Conservation (phyloP, 371 early-diverging fungal genomes). For the Mucor velutinosus region DNA sequence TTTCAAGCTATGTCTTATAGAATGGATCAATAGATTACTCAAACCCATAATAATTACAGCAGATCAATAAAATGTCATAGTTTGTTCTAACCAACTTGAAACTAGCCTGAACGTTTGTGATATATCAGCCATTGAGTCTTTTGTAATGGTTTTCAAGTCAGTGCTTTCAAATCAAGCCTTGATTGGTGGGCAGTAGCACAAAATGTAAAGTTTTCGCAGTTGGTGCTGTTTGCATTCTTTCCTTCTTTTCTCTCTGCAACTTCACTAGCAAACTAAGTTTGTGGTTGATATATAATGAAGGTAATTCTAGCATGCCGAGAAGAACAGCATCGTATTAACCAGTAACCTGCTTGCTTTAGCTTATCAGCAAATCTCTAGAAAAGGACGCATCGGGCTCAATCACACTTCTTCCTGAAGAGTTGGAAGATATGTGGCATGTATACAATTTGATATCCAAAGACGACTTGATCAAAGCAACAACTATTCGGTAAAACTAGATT, state of each 20-base stretch:
- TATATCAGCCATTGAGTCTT: too few species aligned
- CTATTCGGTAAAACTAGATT: constrained; percentile 68
- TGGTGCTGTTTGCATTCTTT: background rate
- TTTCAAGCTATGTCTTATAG: background rate
- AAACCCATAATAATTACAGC: too few species aligned
- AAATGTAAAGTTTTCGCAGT: background rate
- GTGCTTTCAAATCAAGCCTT: background rate
- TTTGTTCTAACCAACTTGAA: too few species aligned
- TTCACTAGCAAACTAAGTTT: background rate
- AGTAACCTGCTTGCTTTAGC: constrained; percentile 17
- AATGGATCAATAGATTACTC: too few species aligned
- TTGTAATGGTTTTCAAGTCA: background rate
- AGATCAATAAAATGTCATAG: too few species aligned
- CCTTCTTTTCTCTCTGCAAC: background rate
- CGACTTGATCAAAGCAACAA: constrained; percentile 86
- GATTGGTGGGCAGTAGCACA: background rate
- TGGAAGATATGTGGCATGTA: constrained; percentile 98
- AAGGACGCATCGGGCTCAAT: constrained; percentile 68
- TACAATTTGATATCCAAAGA: constrained; percentile 91
- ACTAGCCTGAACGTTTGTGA: too few species aligned
- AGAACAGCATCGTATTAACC: background rate
- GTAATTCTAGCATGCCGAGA: background rate
- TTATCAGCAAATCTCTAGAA: constrained; percentile 62
- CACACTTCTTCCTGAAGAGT: constrained; percentile 82
- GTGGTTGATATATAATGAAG: constrained; percentile 9